phyloP scores from a whole-genome alignment of 2,329 filamentous ascomycete species.

The Neoscytalidium dimidiatum region DNA sequence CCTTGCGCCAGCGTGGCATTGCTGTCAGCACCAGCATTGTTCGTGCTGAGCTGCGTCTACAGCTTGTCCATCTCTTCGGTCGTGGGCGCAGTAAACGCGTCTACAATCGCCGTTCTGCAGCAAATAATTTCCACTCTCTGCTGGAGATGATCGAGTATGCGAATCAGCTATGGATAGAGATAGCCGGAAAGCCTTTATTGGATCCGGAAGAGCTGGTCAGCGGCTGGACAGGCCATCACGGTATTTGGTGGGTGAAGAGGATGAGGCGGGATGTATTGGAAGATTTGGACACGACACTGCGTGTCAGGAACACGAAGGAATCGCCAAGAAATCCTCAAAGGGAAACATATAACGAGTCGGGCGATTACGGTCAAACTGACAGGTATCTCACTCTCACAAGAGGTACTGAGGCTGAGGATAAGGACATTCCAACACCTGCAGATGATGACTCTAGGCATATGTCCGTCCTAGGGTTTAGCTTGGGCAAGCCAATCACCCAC shows the following conservation, averaged over 20 bases:
- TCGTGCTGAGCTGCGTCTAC: slow-evolving; percentile 24
- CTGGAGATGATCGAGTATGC: neutral
- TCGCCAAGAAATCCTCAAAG: neutral
- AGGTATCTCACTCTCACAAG: too few relatives aligned
- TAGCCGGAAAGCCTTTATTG: neutral
- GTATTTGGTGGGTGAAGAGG: neutral
- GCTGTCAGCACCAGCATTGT: slow-evolving; percentile 27
- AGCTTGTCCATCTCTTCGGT: slow-evolving; percentile 35
- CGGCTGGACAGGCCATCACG: neutral
- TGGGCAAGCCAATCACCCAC: neutral
- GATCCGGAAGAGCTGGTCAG: neutral
- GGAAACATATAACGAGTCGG: neutral
- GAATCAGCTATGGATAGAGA: neutral
- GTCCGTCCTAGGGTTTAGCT: too few relatives aligned
- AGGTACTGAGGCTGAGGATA: too few relatives aligned
- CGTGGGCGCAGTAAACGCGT: neutral
- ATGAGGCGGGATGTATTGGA: neutral
- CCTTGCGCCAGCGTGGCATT: slow-evolving; percentile 33
- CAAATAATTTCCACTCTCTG: neutral
- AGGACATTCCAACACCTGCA: too few relatives aligned
- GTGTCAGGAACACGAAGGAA: neutral
- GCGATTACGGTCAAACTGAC: neutral
- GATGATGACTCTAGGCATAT: neutral
- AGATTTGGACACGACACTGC: neutral
- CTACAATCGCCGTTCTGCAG: neutral